Conservation (phyloP, 768 basidiomycete species). For the Psilocybe cyanescens region DNA sequence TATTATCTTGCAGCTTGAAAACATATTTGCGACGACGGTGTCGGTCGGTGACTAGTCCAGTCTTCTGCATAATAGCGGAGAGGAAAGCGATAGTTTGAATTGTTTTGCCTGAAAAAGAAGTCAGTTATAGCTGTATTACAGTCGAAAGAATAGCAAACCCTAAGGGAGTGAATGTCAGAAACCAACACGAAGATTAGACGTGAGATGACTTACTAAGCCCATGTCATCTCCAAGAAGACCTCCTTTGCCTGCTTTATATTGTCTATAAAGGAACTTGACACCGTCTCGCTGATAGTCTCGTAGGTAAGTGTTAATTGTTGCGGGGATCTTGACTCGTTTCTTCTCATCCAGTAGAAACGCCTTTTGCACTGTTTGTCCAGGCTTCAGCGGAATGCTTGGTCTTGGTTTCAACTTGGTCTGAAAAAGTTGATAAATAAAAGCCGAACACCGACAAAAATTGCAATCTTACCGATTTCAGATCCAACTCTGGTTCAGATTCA, state of each 20-base stretch:
- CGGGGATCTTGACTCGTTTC: slow-evolving; percentile 57
- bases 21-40: slow-evolving; percentile 69
- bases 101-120: slow-evolving; percentile 71
- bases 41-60: slow-evolving; percentile 65
- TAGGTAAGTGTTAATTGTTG: slow-evolving; percentile 81
- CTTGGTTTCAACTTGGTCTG: slow-evolving; percentile 38
- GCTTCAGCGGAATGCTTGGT: slow-evolving; percentile 56
- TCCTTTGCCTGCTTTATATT: slow-evolving; percentile 70
- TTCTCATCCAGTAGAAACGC: slow-evolving; percentile 56
- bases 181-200: background rate
- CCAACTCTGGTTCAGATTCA: slow-evolving; percentile 20
- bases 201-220: slow-evolving; percentile 62
- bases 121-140: background rate
- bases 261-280: slow-evolving; percentile 76
- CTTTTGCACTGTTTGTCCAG: slow-evolving; percentile 43
- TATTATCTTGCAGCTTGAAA: slow-evolving; percentile 63
- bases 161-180: background rate
- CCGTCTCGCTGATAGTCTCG: slow-evolving; percentile 92
- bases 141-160: slow-evolving; percentile 5
- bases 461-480: background rate
- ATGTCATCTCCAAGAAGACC: slow-evolving; percentile 95
- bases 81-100: slow-evolving; percentile 92
- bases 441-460: no score
- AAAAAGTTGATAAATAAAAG: no score
- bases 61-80: slow-evolving; percentile 90